phyloP scores from a whole-genome alignment of 148 eudicot species.

The Arctostaphylos glauca region DNA sequence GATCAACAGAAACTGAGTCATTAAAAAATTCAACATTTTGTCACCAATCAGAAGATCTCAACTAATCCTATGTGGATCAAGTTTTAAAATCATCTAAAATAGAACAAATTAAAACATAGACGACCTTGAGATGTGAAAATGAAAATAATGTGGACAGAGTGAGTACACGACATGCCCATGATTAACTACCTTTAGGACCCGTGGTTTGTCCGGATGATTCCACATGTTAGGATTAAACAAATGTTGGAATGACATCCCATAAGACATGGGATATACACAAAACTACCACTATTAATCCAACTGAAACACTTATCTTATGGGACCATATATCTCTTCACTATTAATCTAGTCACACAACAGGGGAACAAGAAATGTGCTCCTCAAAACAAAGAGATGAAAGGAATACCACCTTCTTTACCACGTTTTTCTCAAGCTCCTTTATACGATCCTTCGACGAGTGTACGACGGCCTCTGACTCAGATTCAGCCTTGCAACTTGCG shows the following conservation, averaged over 20 bases:
- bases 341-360: background rate
- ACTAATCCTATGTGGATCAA: background rate
- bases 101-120: background rate
- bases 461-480: conserved; percentile 44
- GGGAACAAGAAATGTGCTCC: background rate
- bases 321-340: background rate
- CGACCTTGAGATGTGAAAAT: background rate
- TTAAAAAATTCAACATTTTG: background rate
- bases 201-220: background rate
- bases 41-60: background rate
- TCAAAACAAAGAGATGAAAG: background rate
- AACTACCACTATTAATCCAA: background rate
- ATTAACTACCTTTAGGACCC: background rate
- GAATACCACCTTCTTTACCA: conserved; percentile 18
- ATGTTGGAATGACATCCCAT: background rate
- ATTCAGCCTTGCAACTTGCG: conserved; percentile 40
- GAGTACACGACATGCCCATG: conserved; percentile 3
- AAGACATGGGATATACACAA: background rate
- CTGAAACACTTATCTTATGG: background rate
- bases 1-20: background rate
- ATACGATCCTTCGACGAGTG: conserved; percentile 43
- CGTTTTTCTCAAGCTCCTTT: conserved; percentile 52
- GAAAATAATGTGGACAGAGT: background rate
- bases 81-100: background rate
- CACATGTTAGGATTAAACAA: background rate